Conservation (phyloP, 805 yeast genomes). For the Sungouiozyma intestinalis region DNA sequence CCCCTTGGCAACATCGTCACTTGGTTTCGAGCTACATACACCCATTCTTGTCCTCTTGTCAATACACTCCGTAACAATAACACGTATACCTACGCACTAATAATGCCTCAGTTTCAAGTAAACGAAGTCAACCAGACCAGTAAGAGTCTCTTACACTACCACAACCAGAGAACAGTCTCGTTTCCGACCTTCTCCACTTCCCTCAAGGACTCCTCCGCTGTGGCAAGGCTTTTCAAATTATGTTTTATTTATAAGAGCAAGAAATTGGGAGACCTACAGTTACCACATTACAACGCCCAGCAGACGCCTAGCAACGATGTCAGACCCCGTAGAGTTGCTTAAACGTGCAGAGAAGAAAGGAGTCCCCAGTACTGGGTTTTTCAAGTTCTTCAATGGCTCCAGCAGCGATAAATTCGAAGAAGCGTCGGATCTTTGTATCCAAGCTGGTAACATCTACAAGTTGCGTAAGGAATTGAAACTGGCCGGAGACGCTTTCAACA, state of each 20-base stretch:
- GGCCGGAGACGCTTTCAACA: constrained; percentile 79
- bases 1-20: neutral
- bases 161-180: too few relatives aligned
- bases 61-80: too few relatives aligned
- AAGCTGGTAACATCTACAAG: constrained; percentile 88
- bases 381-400: constrained; percentile 57
- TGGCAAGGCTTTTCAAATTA: too few relatives aligned
- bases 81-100: too few relatives aligned
- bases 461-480: constrained; percentile 57
- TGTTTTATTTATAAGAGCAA: too few relatives aligned
- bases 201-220: too few relatives aligned
- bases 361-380: constrained; percentile 60
- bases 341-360: constrained; percentile 59
- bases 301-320: constrained; percentile 4
- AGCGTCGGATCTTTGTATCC: constrained; percentile 80
- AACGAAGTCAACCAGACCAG: too few relatives aligned
- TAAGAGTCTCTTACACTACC: too few relatives aligned
- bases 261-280: too few relatives aligned
- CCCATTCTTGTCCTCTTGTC: neutral
- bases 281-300: neutral
- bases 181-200: too few relatives aligned
- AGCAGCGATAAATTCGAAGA: constrained; percentile 66
- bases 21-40: neutral
- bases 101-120: too few relatives aligned
- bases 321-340: constrained; percentile 18